These are phyloP conservation scores for Eustoma russellianum DNA, from an alignment of 257 asterid species.

Conservation along the genomic window DNA sequence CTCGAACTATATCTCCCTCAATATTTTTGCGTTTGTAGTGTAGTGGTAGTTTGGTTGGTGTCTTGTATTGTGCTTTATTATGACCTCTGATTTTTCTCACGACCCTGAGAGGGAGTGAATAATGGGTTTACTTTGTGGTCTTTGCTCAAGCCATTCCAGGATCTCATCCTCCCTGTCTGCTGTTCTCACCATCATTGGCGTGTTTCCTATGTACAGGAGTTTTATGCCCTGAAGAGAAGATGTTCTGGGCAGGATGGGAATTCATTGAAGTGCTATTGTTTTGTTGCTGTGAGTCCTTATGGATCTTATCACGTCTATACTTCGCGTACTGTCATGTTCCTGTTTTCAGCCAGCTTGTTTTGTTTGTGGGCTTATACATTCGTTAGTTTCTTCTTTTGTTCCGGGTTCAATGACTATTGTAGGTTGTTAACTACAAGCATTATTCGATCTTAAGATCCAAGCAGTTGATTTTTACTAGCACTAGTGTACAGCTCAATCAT, in stretches of 20 bases:
- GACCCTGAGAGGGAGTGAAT: no score
- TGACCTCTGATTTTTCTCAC: no score
- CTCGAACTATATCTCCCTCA: no score
- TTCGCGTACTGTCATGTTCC: background rate
- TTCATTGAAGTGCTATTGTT: conserved; percentile 76
- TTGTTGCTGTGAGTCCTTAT: conserved; percentile 57
- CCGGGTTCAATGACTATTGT: background rate
- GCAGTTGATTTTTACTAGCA: background rate
- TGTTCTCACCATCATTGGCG: conserved; percentile 10
- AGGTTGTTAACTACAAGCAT: background rate
- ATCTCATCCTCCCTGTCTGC: background rate
- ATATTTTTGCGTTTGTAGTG: no score
- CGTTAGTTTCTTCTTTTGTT: background rate
- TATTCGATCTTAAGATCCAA: background rate
- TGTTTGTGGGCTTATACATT: background rate
- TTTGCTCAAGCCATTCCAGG: background rate
- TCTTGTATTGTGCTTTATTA: no score
- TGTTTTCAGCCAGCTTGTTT: background rate
- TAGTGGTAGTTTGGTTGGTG: no score
- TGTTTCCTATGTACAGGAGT: conserved; percentile 50
- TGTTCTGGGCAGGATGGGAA: conserved; percentile 75
- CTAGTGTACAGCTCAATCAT: background rate
- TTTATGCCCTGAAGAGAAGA: conserved; percentile 75
- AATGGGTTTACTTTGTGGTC: background rate
- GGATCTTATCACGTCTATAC: conserved; percentile 4